Percentiles rank a stretch among this genome's conserved stretches.
phyloP scores from a whole-genome alignment of 768 basidiomycete species.

The Pholiota conissans region DNA sequence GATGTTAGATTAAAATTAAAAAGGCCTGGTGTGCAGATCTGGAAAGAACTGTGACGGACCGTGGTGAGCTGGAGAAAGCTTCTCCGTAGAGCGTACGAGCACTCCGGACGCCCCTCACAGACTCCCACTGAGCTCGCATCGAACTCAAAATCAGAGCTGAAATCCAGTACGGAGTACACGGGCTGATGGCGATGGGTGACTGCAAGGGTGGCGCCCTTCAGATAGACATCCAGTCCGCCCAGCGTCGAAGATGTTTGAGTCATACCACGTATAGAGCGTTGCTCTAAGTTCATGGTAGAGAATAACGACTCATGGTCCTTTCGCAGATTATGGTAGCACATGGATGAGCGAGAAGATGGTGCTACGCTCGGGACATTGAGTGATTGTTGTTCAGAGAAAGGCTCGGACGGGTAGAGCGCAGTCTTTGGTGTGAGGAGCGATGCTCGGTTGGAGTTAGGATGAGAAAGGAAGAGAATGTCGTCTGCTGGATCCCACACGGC shows the following conservation, averaged over 20 bases:
- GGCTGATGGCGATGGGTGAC: slow-evolving; percentile 26
- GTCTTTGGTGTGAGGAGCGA: not conserved
- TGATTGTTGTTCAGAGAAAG: slow-evolving; percentile 5
- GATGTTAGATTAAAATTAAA: not conserved
- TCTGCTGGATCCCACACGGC: slow-evolving; percentile 60
- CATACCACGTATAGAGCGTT: slow-evolving; percentile 9
- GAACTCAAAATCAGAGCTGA: slow-evolving; percentile 11
- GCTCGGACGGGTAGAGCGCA: not conserved
- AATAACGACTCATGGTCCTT: not conserved
- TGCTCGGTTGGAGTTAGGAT: not conserved
- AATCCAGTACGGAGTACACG: slow-evolving; percentile 29
- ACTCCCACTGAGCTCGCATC: not conserved
- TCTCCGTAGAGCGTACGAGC: not conserved
- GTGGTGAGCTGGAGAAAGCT: not conserved
- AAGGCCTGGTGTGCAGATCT: not conserved
- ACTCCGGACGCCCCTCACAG: not conserved
- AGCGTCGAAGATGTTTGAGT: slow-evolving; percentile 39
- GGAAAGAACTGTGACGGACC: not conserved
- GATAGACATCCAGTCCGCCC: slow-evolving; percentile 37
- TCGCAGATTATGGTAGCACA: slow-evolving; percentile 1
- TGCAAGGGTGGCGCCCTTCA: slow-evolving; percentile 29
- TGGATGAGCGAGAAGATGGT: slow-evolving; percentile 5
- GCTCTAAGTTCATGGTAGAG: not conserved
- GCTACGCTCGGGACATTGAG: not conserved
- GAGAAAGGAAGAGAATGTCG: slow-evolving; percentile 56